These are phyloP conservation scores for Cutaneotrichosporon cutaneum DNA, from an alignment of 1,284 basidiomycete genomes.

Conservation along the genomic window DNA sequence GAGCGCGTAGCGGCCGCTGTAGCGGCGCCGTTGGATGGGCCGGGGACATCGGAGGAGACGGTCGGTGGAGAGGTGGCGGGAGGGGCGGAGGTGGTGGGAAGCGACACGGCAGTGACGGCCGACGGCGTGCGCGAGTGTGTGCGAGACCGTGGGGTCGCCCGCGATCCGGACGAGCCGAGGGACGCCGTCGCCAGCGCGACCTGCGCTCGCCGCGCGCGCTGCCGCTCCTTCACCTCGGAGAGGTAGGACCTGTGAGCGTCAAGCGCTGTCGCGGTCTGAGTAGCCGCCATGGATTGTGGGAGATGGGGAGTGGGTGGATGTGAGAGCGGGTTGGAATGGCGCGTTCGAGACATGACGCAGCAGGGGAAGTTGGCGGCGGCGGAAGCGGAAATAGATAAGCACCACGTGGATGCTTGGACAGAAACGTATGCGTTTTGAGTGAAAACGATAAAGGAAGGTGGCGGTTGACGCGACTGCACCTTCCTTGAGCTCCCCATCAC, in stretches of 20 bases:
- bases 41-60: not conserved
- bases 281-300: not conserved
- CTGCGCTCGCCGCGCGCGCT: constrained; percentile 53
- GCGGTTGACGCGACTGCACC: too few relatives aligned
- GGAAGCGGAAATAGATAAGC: too few relatives aligned
- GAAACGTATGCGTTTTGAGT: too few relatives aligned
- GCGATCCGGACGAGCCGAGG: too few relatives aligned
- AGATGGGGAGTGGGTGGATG: not conserved
- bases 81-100: constrained; percentile 55
- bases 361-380: too few relatives aligned
- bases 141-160: constrained; percentile 53
- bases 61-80: constrained; percentile 24
- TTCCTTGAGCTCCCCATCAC: too few relatives aligned
- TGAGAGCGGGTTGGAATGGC: not conserved
- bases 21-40: not conserved
- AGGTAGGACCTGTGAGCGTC: constrained; percentile 57
- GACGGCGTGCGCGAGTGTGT: constrained; percentile 46
- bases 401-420: too few relatives aligned
- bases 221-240: constrained; percentile 54
- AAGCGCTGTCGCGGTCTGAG: constrained; percentile 38
- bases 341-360: too few relatives aligned
- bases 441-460: too few relatives aligned
- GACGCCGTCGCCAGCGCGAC: constrained; percentile 44
- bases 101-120: too few relatives aligned
- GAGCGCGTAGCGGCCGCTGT: constrained; percentile 13